A percentile compares a stretch with the other conserved stretches of the same genome.
These are phyloP conservation scores for Durusdinium trenchii DNA, from an alignment of 73 alveolate genomes.

Conservation along the genomic window DNA sequence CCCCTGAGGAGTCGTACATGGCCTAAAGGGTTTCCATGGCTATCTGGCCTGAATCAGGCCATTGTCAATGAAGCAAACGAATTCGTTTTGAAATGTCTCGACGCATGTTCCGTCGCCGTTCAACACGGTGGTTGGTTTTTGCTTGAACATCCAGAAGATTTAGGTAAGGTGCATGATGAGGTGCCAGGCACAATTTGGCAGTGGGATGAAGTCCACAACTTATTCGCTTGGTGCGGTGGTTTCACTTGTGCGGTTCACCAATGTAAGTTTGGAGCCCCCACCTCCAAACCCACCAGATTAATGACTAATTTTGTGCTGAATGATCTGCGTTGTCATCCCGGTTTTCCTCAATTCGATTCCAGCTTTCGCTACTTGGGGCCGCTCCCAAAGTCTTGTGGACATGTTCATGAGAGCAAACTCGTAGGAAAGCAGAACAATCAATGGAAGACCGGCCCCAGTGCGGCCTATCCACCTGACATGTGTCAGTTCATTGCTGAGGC, in stretches of 20 bases:
- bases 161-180: too few species aligned
- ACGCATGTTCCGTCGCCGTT: background rate
- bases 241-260: too few species aligned
- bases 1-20: background rate
- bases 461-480: background rate
- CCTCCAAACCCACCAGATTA: background rate
- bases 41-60: background rate
- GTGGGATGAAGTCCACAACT: too few species aligned
- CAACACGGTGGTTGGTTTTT: background rate
- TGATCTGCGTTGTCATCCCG: background rate
- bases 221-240: too few species aligned
- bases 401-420: background rate
- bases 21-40: conserved; percentile 50
- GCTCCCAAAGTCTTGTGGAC: background rate
- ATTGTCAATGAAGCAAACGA: background rate
- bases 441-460: background rate
- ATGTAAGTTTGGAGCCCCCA: background rate
- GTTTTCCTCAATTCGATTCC: background rate
- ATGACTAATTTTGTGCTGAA: background rate
- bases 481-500: background rate
- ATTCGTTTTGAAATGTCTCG: background rate
- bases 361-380: background rate
- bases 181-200: background rate
- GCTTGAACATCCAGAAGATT: too few species aligned
- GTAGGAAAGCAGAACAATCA: background rate